Evolutionary conservation across 202 grass and related monocot species (phyloP).

Genomic region (Miscanthus sacchariflorus): DNA sequence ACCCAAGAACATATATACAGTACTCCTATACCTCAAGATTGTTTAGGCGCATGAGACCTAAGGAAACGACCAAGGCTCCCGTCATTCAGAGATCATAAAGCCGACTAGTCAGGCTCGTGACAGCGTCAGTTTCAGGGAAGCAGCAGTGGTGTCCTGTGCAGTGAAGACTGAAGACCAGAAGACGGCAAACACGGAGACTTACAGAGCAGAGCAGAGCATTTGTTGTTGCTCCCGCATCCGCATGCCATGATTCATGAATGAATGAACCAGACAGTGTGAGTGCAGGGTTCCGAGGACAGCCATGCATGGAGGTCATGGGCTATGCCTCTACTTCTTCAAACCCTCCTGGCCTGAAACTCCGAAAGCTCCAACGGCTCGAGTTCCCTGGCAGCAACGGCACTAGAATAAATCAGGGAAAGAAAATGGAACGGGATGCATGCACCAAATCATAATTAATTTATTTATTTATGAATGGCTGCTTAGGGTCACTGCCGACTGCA

Average conservation of each 20-base stretch:
- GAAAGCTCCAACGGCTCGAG: constrained; percentile 27
- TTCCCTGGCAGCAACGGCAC: constrained; percentile 31
- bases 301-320: constrained; percentile 3
- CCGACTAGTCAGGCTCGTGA: no score
- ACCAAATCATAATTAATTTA: no score
- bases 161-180: neutral
- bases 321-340: constrained; percentile 14
- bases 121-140: constrained; percentile 8
- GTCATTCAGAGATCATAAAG: constrained; percentile 14
- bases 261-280: neutral
- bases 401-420: neutral
- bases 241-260: neutral
- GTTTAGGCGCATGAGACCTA: neutral
- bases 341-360: neutral
- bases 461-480: no score
- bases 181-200: neutral
- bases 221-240: neutral
- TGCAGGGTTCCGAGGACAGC: constrained; percentile 12
- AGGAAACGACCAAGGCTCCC: constrained; percentile 2
- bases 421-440: neutral
- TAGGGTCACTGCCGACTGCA: neutral
- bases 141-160: constrained; percentile 13
- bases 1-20: no score
- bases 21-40: neutral
- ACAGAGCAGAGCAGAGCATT: neutral